Evolutionary conservation across 1,139 yeast genomes (phyloP), one percentile per base, ranked within the genome.

Genomic region (Saccharomyces hybrid): DNA sequence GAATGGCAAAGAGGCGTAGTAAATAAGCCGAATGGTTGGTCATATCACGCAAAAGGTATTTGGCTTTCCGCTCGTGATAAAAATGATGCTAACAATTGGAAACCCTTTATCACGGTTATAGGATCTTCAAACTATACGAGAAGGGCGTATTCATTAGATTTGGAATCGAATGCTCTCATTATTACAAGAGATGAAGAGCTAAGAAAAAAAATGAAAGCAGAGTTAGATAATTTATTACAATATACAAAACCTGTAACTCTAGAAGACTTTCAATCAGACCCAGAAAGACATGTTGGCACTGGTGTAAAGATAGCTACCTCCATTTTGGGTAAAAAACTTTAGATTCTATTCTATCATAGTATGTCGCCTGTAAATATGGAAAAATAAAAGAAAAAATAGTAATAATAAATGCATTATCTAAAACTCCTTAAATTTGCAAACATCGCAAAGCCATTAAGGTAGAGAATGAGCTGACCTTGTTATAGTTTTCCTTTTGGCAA

Each of bases 41-140:
- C 97, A 0, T 93, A 93, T 69, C 99, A 93, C 67, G 99, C 99
- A n/a, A 93, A 93, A 68, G 99, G 99, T 0, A 74, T 90, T 14
- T 93, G 99, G 99, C 73, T 88, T 1, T 77, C 83, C 5, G 8
- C 44, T 6, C 79, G 79, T 6, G 87, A 90, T 0, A 61, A 52
- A 3, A 23, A 20, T 8, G 61, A 59, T 20, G 41, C 46, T 1
- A 76, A 73, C 6, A 84, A 81, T 55, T 61, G 63, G 0, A 65
- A 72, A 29, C 96, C 96, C 2, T 77, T 85, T 47, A 74, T 88
- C 27, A 87, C 97, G 0, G 82, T 91, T 2, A 78, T 93, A 54
- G 99, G 99, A 1, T 88, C 96, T 0, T 89, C 97, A 0, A 93
- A 93, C 68, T 93, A 90, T 68, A 95, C 99, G 0, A 82, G 86